A percentile compares a stretch with the other conserved stretches of the same genome.
Evolutionary conservation across 495 filamentous ascomycete species (phyloP).

Genomic region (Pseudevernia furfuracea): DNA sequence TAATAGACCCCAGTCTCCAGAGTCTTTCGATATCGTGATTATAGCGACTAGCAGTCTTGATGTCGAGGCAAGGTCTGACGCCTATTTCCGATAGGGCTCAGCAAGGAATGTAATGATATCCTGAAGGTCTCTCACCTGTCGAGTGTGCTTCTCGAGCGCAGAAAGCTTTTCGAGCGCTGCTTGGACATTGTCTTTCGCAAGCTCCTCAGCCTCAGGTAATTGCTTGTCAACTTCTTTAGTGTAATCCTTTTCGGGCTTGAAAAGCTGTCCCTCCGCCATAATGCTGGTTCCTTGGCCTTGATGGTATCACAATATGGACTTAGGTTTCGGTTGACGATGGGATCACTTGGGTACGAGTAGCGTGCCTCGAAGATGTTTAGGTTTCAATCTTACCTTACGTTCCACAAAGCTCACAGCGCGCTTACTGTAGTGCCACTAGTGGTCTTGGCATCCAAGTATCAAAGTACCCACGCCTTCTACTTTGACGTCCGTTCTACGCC

Average conservation of each 20-base stretch:
- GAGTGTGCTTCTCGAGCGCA: slow-evolving; percentile 84
- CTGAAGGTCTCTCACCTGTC: slow-evolving; percentile 58
- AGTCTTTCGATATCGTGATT: slow-evolving; percentile 88
- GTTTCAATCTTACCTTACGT: not conserved
- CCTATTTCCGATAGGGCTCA: slow-evolving; percentile 41
- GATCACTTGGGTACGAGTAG: not conserved
- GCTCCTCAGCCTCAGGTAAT: slow-evolving; percentile 78
- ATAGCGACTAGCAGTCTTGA: slow-evolving; percentile 78
- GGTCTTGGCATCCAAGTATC: slow-evolving; percentile 13
- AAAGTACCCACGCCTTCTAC: too few species aligned
- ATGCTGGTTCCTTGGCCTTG: not conserved
- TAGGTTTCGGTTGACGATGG: not conserved
- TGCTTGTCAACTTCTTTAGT: slow-evolving; percentile 86
- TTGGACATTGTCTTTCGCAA: slow-evolving; percentile 78
- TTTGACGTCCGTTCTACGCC: too few species aligned
- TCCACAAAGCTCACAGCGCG: slow-evolving; percentile 7
- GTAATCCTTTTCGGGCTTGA: slow-evolving; percentile 70
- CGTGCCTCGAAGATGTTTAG: not conserved
- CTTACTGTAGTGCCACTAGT: not conserved
- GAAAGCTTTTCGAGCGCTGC: slow-evolving; percentile 89
- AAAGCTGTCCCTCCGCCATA: slow-evolving; percentile 52
- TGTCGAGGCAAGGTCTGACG: slow-evolving; percentile 90
- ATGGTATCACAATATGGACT: not conserved
- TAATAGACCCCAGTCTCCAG: slow-evolving; percentile 82
- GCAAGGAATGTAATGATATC: not conserved